Evolutionary conservation across 345 rosid species (phyloP).

Genomic region (Sisymbrium irio): DNA sequence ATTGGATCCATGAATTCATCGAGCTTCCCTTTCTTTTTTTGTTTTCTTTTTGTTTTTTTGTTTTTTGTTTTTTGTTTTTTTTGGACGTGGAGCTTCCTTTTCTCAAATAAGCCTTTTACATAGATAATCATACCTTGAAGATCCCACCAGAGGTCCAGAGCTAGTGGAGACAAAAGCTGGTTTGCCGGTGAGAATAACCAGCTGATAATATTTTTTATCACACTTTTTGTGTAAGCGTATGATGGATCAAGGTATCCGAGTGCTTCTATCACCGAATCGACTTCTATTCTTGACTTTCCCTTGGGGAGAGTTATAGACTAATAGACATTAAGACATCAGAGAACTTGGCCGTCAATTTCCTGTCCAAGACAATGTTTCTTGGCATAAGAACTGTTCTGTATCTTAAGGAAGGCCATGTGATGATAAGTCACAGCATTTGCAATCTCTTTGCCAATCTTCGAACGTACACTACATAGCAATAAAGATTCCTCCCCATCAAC

Average conservation of each 20-base stretch:
- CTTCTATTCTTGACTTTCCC: background rate
- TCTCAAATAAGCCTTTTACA: conserved; percentile 5
- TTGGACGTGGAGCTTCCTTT: conserved; percentile 11
- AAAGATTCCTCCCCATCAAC: background rate
- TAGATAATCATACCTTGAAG: background rate
- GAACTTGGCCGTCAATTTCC: background rate
- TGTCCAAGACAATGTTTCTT: background rate
- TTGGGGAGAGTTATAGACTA: background rate
- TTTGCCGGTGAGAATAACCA: background rate
- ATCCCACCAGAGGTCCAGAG: too few species aligned
- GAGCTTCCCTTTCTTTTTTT: conserved; percentile 10
- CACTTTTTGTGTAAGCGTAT: background rate
- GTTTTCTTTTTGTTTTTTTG: too few species aligned
- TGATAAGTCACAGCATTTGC: conserved; percentile 18
- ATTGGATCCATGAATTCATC: conserved; percentile 6
- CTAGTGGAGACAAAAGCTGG: background rate
- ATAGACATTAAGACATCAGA: background rate
- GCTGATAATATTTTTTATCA: background rate
- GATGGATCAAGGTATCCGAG: background rate
- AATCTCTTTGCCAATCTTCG: background rate
- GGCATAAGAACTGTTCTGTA: too few species aligned
- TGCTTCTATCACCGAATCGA: background rate
- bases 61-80: too few species aligned
- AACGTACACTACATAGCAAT: conserved; percentile 7
- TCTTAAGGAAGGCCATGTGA: conserved; percentile 2